A percentile compares a stretch with the other conserved stretches of the same genome.
phyloP scores from a whole-genome alignment of 2,329 filamentous ascomycete species.

The Fusarium succisae region DNA sequence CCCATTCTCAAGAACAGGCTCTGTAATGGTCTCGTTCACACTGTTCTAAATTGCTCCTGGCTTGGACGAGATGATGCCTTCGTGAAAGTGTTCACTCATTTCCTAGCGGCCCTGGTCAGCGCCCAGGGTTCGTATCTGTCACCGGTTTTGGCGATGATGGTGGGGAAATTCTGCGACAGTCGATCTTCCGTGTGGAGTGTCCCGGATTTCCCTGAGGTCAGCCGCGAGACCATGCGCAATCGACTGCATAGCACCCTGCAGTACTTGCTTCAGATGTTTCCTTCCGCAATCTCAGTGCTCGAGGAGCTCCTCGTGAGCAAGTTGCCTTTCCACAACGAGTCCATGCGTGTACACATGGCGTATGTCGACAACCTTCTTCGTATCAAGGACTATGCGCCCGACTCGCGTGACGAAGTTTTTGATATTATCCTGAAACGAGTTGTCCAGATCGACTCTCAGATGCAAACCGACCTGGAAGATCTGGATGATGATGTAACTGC shows the following conservation, averaged over 20 bases:
- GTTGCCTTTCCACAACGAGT: slow-evolving; percentile 82
- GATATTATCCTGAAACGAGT: slow-evolving; percentile 85
- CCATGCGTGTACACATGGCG: slow-evolving; percentile 81
- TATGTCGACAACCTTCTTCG: slow-evolving; percentile 87
- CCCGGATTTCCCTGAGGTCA: slow-evolving; percentile 66
- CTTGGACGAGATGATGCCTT: slow-evolving; percentile 72
- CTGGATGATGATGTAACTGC: slow-evolving; percentile 88
- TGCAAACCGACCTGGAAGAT: slow-evolving; percentile 92
- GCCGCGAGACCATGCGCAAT: slow-evolving; percentile 71
- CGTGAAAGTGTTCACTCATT: slow-evolving; percentile 72
- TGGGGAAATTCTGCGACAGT: slow-evolving; percentile 75
- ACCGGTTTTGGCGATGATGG: slow-evolving; percentile 80
- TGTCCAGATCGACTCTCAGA: slow-evolving; percentile 94
- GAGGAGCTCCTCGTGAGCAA: slow-evolving; percentile 71
- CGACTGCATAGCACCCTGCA: slow-evolving; percentile 80
- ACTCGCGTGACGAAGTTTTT: slow-evolving; percentile 81
- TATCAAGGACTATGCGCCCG: slow-evolving; percentile 79
- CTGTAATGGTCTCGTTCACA: slow-evolving; percentile 67
- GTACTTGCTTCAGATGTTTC: slow-evolving; percentile 82
- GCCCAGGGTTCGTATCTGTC: slow-evolving; percentile 83
- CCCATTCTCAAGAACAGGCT: slow-evolving; percentile 67
- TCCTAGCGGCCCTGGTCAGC: slow-evolving; percentile 78
- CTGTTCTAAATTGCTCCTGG: slow-evolving; percentile 70
- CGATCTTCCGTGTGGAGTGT: slow-evolving; percentile 58
- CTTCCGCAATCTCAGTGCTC: slow-evolving; percentile 77